Percentiles rank a stretch among this genome's conserved stretches.
These are phyloP conservation scores for Nicotiana obtusifolia DNA, from an alignment of 257 asterid species.

Conservation along the genomic window DNA sequence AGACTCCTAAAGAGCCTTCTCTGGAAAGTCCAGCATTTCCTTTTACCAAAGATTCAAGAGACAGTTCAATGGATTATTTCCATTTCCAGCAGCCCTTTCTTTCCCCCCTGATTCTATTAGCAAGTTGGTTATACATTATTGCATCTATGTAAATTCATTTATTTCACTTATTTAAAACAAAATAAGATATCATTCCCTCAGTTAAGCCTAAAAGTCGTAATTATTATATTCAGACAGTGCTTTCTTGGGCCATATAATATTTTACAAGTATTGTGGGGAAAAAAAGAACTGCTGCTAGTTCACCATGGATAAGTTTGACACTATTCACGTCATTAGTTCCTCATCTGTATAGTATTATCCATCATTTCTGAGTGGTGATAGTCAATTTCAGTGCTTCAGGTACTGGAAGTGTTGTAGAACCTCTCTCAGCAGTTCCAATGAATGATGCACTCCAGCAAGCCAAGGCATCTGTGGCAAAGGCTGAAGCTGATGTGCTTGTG, in stretches of 20 bases:
- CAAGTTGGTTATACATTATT: neutral
- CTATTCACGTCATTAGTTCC: neutral
- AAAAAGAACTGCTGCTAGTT: neutral
- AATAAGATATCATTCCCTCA: neutral
- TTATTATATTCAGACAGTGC: neutral
- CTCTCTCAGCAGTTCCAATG: constrained; percentile 80
- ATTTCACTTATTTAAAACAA: neutral
- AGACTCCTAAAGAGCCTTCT: neutral
- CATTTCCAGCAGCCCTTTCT: neutral
- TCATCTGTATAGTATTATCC: neutral
- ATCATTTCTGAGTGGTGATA: constrained; percentile 12
- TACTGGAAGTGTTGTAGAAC: constrained; percentile 73
- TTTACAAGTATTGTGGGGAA: neutral
- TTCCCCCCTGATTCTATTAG: neutral
- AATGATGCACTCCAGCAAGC: constrained; percentile 94
- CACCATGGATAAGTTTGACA: neutral
- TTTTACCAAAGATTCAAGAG: neutral
- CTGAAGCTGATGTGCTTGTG: constrained; percentile 79
- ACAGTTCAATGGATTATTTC: neutral
- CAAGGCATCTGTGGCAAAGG: constrained; percentile 70
- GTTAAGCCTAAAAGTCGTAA: neutral
- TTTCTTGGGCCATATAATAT: neutral
- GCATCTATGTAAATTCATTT: neutral
- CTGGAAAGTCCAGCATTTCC: neutral
- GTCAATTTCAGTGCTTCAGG: constrained; percentile 75